Evolutionary conservation across 352 stramenopile genomes (phyloP).

Genomic region (Phytopythium chamaehyphon): DNA sequence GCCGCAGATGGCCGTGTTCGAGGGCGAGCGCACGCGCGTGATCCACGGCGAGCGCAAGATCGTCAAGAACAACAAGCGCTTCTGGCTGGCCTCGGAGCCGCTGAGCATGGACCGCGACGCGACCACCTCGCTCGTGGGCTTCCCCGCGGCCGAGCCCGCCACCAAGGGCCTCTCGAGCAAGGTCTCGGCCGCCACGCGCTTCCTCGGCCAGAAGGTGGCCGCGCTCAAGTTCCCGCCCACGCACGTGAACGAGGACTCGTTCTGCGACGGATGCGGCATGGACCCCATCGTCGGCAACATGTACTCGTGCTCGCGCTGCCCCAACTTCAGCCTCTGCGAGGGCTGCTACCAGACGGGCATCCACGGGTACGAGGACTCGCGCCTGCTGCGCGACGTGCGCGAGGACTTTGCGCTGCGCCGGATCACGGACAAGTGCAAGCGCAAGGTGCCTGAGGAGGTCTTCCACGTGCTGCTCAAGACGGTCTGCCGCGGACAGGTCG

Average conservation of each 20-base stretch:
- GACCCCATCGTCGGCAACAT: slow-evolving; percentile 86
- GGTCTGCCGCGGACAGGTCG: slow-evolving; percentile 77
- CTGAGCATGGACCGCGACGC: slow-evolving; percentile 76
- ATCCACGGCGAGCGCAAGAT: slow-evolving; percentile 87
- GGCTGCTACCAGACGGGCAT: slow-evolving; percentile 81
- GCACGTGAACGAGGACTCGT: slow-evolving; percentile 85
- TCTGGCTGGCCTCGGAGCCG: slow-evolving; percentile 85
- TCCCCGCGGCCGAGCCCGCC: slow-evolving; percentile 34
- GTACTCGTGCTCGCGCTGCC: slow-evolving; percentile 85
- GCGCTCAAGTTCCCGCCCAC: slow-evolving; percentile 69
- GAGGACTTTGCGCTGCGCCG: slow-evolving; percentile 81
- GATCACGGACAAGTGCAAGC: slow-evolving; percentile 68
- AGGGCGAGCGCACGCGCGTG: slow-evolving; percentile 73
- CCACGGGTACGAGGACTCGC: slow-evolving; percentile 81
- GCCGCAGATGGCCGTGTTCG: slow-evolving; percentile 63
- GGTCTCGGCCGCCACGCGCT: slow-evolving; percentile 67
- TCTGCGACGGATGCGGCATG: slow-evolving; percentile 89
- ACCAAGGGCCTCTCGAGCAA: slow-evolving; percentile 49
- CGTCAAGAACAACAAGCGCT: slow-evolving; percentile 75
- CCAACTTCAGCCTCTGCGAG: slow-evolving; percentile 82
- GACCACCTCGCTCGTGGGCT: slow-evolving; percentile 69
- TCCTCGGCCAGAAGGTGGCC: slow-evolving; percentile 76
- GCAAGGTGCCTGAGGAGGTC: slow-evolving; percentile 77
- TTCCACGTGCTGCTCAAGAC: slow-evolving; percentile 82
- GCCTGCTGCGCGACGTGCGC: slow-evolving; percentile 65